Base-by-base conservation (phyloP, 495 filamentous ascomycete genomes). In the Penicillium riverlandense region DNA sequence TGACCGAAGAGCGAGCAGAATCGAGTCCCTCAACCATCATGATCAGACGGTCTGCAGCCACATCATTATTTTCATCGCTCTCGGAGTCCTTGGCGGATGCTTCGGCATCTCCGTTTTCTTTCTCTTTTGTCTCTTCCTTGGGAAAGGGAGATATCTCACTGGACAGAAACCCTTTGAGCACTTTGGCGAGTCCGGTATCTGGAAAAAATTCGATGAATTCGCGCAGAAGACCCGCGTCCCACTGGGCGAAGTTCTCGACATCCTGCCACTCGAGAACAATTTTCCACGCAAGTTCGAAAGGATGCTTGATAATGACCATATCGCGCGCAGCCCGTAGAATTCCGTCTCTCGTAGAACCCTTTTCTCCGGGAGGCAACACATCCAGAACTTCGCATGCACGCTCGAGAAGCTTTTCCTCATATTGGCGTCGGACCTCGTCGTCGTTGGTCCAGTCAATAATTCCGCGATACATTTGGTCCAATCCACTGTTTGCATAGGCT, bases 241-340 rank as follows among this genome's bases (percentile, higher is more conserved):
- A 84, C 22, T 90, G 72, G 1, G 68, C 71, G 47, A 86, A 75
- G 29, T 74, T 76, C 50, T 88, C 79, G 34, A 82, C 68, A 63
- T 95, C 88, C 50, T 84, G 77, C 88, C 92, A 96, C 55, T 96
- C 87, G 34, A 98, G 72, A 28, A 83, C 77, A 48, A 95, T 84
- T 44, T 83, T 82, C 92, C 92, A 98, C 3, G 92, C 92, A 15
- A 94, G 70, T 44, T 84, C 78, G 63, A 85, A 96, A 1, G 89
- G 89, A 57, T 96, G 88, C 49, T 91, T 90, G 58, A 98, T 86
- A 49, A 96, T 90, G 38, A 98, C 91, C 82, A 97, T 89, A 44
- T 88, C 92, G 37, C 81, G 77, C 0, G 90, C 90, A 35, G 89
- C 62, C 41, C 83, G 84, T 54, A 76, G 62, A 2, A 95, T 83